phyloP scores from a whole-genome alignment of 768 basidiomycete genomes.

The Amanita rimosa region DNA sequence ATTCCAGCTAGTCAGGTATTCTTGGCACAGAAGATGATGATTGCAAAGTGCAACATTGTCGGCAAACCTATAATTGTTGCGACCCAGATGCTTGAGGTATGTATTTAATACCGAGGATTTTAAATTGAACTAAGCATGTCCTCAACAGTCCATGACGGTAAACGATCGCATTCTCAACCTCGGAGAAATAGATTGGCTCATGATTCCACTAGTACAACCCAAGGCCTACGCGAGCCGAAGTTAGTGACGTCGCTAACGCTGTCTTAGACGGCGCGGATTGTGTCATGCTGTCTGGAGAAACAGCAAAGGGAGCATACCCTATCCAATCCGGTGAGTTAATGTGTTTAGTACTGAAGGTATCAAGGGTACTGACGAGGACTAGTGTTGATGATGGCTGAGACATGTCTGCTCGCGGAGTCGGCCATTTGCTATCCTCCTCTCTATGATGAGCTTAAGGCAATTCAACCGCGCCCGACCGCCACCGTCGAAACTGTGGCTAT shows the following conservation, averaged over 20 bases:
- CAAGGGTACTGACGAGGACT: constrained; percentile 23
- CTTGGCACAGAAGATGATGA: constrained; percentile 99
- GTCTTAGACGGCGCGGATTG: constrained; percentile 98
- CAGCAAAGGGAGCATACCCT: constrained; percentile 95
- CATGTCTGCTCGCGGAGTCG: constrained; percentile 90
- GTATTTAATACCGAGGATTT: constrained; percentile 9
- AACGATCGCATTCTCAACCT: constrained; percentile 11
- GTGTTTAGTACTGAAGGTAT: neutral
- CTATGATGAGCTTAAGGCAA: constrained; percentile 76
- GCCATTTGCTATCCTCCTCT: constrained; percentile 93
- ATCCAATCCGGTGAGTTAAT: constrained; percentile 72
- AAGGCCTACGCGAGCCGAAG: constrained; percentile 94
- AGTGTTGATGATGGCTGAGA: constrained; percentile 99
- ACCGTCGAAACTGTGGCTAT: constrained; percentile 95
- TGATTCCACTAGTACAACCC: constrained; percentile 74
- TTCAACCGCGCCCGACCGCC: constrained; percentile 80
- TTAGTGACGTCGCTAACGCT: constrained; percentile 98
- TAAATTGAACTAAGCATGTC: constrained; percentile 6
- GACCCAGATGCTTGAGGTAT: constrained; percentile 96
- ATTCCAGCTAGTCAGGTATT: constrained; percentile 99
- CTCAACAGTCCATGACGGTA: constrained; percentile 82
- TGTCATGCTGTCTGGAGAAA: constrained; percentile 99
- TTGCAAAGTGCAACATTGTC: constrained; percentile 94
- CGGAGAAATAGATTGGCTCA: constrained; percentile 5
- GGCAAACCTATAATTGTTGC: constrained; percentile 99